A percentile compares a stretch with the other conserved stretches of the same genome.
These are phyloP conservation scores for Scutellaria galericulata DNA, from an alignment of 257 asterid species.

Conservation along the genomic window DNA sequence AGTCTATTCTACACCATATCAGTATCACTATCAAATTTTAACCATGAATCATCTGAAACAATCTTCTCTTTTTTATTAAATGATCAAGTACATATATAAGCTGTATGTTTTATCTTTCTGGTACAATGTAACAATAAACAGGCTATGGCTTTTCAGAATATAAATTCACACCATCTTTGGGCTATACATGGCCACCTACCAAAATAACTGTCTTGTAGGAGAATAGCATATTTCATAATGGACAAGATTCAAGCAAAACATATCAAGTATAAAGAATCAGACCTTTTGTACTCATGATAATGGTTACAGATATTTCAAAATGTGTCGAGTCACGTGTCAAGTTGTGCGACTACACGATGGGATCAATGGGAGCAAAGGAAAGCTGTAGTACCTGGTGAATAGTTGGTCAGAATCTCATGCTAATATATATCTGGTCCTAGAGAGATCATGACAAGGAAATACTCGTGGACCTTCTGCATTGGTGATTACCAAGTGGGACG, in stretches of 20 bases:
- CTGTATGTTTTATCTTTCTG: too few relatives aligned
- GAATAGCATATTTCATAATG: not conserved
- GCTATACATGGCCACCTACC: not conserved
- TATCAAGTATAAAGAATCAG: too few relatives aligned
- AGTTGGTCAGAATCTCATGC: not conserved
- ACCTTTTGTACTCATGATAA: too few relatives aligned
- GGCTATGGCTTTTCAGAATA: too few relatives aligned
- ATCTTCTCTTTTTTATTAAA: too few relatives aligned
- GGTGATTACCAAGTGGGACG: slow-evolving; percentile 29
- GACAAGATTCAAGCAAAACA: not conserved
- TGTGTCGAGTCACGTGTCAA: not conserved
- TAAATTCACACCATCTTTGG: not conserved
- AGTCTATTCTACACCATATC: too few relatives aligned
- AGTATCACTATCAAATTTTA: too few relatives aligned
- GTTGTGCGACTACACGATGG: not conserved
- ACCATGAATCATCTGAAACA: too few relatives aligned
- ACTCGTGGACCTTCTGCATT: not conserved
- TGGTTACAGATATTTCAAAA: not conserved
- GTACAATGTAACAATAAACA: not conserved
- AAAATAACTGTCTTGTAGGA: not conserved
- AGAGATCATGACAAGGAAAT: not conserved
- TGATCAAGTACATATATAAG: too few relatives aligned
- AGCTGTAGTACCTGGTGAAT: slow-evolving; percentile 2
- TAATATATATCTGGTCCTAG: slow-evolving; percentile 8
- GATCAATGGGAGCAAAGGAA: not conserved